Base-by-base conservation (phyloP, 257 asterid species). In the Striga asiatica region DNA sequence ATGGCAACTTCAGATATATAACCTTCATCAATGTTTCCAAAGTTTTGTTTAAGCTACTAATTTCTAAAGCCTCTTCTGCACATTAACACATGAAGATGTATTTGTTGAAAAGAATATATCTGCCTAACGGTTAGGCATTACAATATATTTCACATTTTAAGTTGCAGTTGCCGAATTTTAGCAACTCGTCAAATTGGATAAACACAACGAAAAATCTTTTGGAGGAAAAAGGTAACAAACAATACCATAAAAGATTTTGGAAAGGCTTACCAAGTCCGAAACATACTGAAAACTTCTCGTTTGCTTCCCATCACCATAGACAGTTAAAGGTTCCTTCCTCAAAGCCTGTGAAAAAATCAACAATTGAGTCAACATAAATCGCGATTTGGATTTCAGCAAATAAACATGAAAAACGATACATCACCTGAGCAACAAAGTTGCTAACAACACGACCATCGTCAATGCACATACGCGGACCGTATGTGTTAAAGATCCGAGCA, bases 401-500 rank as follows among this genome's bases (percentile, higher is more conserved):
- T 28, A 21, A 25, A 3, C 3, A 10, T 10, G 4, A 43, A 17
- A 43, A 43, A 18, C 10, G 35, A 14, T n/a, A 46, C 10, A 24
- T 20, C 22, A 89, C 98, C 98, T 91, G 98, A 69, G 98, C 98
- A 39, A 91, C 98, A 55, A 91, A 91, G 77, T 91, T 91, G 75
- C 98, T 91, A 18, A 91, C 98, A 39, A 91, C 98, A 45, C 98
- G 98, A 25, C 98, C 98, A 71, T 91, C 98, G 62, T 91, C 98
- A 50, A 91, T 84, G 68, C 95, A 91, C 98, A 91, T 91, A 29
- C 98, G 85, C 19, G 98, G 98, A 17, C 98, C 98, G 32, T 91
- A 91, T 5, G 98, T 91, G 73, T 91, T 91, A 14, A 91, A 91
- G 63, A 91, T 91, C 82, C 98, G 77, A 22, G 98, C 96, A 63